These are phyloP conservation scores for Clavispora phyllophila DNA, from an alignment of 805 yeast genomes.

Conservation along the genomic window DNA sequence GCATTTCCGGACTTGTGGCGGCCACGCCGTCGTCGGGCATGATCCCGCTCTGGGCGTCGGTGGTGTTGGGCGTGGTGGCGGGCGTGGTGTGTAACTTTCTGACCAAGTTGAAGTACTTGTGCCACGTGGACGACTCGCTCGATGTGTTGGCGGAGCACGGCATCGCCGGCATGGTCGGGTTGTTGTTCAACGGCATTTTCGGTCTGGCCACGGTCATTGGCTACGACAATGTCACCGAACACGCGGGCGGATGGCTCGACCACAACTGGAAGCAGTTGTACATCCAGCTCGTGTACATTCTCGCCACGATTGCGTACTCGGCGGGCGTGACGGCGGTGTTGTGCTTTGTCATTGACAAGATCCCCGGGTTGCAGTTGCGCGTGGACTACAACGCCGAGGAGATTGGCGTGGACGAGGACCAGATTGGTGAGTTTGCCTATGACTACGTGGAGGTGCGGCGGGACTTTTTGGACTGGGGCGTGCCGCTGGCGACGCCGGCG, in stretches of 20 bases:
- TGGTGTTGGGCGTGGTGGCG: slow-evolving; percentile 73
- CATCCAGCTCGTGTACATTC: slow-evolving; percentile 79
- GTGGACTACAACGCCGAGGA: slow-evolving; percentile 83
- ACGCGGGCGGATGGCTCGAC: slow-evolving; percentile 87
- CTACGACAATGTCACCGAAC: slow-evolving; percentile 80
- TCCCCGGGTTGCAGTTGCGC: slow-evolving; percentile 79
- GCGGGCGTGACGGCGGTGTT: slow-evolving; percentile 72
- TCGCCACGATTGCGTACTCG: slow-evolving; percentile 71
- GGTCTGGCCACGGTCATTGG: slow-evolving; percentile 87
- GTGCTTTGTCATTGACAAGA: slow-evolving; percentile 65
- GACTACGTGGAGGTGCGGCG: slow-evolving; percentile 96
- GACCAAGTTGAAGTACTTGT: slow-evolving; percentile 77
- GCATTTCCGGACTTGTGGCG: slow-evolving; percentile 92
- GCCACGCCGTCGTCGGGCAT: slow-evolving; percentile 94
- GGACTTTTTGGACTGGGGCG: slow-evolving; percentile 64
- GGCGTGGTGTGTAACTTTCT: slow-evolving; percentile 86
- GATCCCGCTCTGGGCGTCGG: slow-evolving; percentile 88
- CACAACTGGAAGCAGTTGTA: slow-evolving; percentile 90
- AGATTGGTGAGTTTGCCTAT: slow-evolving; percentile 97
- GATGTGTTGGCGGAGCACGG: slow-evolving; percentile 99
- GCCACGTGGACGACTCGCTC: slow-evolving; percentile 83
- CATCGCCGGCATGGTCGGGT: slow-evolving; percentile 87
- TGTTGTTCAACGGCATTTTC: slow-evolving; percentile 83
- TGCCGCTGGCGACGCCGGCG: slow-evolving; percentile 11
- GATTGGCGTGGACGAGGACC: slow-evolving; percentile 91